Evolutionary conservation across 2,329 filamentous ascomycete species (phyloP).

Genomic region (Pseudogymnoascus sp.): DNA sequence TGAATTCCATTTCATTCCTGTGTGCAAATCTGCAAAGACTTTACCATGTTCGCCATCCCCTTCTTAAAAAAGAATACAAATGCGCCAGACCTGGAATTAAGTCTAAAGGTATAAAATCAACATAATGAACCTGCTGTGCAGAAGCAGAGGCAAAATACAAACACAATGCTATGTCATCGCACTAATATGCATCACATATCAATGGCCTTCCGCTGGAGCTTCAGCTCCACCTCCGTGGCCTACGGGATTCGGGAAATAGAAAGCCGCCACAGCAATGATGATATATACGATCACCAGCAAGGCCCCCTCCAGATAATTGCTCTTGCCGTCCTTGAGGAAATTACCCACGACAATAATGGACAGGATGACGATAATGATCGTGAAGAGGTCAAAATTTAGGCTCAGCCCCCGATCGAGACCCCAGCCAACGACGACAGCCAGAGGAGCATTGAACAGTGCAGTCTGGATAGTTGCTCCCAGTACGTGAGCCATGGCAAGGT

Average conservation of each 20-base stretch:
- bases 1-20: not conserved
- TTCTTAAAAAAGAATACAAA: not conserved
- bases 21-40: not conserved
- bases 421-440: slow-evolving; percentile 80
- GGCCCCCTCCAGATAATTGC: slow-evolving; percentile 80
- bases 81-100: not conserved
- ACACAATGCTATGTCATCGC: not conserved
- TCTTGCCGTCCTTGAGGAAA: slow-evolving; percentile 80
- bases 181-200: not conserved
- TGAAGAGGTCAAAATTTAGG: slow-evolving; percentile 80
- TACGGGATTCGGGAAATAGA: slow-evolving; percentile 44
- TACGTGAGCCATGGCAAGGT: slow-evolving; percentile 77
- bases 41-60: not conserved
- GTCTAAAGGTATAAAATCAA: not conserved
- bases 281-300: slow-evolving; percentile 64
- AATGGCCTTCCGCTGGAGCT: not conserved
- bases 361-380: slow-evolving; percentile 71
- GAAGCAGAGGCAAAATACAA: not conserved
- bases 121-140: not conserved
- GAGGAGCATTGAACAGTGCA: slow-evolving; percentile 75
- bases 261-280: slow-evolving; percentile 50
- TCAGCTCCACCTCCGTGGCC: not conserved
- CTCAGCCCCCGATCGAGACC: slow-evolving; percentile 61
- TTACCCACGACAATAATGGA: slow-evolving; percentile 80
- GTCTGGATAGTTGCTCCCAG: slow-evolving; percentile 84